Evolutionary conservation across 257 asterid species (phyloP).

Genomic region (Solanum etuberosum): DNA sequence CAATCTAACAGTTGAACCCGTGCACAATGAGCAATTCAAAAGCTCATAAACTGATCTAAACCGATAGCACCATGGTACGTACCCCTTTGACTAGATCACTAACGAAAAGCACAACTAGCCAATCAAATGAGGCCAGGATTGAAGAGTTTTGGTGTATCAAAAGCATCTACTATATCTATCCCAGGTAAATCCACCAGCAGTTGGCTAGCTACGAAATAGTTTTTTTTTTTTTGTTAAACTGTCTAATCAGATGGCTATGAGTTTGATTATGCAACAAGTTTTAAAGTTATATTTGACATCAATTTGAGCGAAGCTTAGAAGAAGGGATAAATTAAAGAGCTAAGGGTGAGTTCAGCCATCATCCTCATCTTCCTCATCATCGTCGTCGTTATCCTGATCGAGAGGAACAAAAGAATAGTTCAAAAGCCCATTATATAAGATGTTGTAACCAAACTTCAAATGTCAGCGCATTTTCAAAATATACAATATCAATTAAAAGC

Average conservation of each 20-base stretch:
- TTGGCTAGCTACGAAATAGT: neutral
- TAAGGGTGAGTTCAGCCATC: neutral
- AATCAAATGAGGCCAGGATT: neutral
- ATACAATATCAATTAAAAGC: neutral
- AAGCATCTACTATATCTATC: neutral
- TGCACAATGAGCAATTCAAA: neutral
- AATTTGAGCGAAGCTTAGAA: neutral
- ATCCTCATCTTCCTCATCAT: slow-evolving; percentile 8
- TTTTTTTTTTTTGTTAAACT: neutral
- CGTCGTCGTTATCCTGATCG: slow-evolving; percentile 7
- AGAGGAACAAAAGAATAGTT: neutral
- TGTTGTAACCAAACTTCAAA: neutral
- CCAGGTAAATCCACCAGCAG: neutral
- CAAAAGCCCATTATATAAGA: slow-evolving; percentile 6
- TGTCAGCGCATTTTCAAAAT: neutral
- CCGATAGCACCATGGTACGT: neutral
- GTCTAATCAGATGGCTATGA: neutral
- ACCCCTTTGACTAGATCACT: neutral
- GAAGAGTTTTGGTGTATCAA: neutral
- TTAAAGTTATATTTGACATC: neutral
- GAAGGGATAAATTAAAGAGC: neutral
- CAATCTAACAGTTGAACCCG: neutral
- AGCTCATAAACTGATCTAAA: neutral
- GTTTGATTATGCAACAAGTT: neutral
- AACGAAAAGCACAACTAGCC: neutral